Conservation (phyloP, 129 eudicot species). For the Arctium minus region DNA sequence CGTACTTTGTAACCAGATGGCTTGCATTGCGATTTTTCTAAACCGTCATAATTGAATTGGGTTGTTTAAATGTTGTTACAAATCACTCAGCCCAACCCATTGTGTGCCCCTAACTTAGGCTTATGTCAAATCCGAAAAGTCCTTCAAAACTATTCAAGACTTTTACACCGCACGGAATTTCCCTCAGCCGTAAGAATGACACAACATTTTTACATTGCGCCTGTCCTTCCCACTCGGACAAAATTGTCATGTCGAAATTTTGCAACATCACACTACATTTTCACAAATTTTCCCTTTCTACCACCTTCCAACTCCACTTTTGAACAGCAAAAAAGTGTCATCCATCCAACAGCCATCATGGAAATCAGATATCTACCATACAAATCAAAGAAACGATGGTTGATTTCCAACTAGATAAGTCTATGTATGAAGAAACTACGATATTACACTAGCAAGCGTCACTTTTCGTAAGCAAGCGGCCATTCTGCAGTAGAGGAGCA, state of each 20-base stretch:
- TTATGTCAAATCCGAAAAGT: too few relatives aligned
- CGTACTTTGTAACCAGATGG: too few relatives aligned
- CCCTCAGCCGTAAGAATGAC: neutral
- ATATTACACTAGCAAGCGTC: constrained; percentile 1
- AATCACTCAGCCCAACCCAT: too few relatives aligned
- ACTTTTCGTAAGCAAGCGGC: constrained; percentile 36
- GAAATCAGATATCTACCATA: neutral
- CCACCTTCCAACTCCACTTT: neutral
- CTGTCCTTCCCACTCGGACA: neutral
- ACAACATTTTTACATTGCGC: neutral
- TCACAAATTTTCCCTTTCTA: neutral
- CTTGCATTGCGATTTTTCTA: too few relatives aligned
- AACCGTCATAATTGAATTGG: too few relatives aligned
- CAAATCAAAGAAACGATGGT: neutral
- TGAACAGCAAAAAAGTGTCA: neutral
- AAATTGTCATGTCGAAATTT: too few relatives aligned
- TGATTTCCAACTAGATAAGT: neutral
- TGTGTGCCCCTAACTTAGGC: too few relatives aligned
- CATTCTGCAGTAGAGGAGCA: constrained; percentile 49
- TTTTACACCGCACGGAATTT: neutral
- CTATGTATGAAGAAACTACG: neutral
- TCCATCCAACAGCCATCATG: neutral
- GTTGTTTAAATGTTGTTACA: too few relatives aligned
- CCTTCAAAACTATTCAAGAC: neutral
- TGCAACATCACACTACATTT: too few relatives aligned